A percentile compares a stretch with the other conserved stretches of the same genome.
phyloP scores from a whole-genome alignment of 78 protist species.

The Speleostelium caveatum region DNA sequence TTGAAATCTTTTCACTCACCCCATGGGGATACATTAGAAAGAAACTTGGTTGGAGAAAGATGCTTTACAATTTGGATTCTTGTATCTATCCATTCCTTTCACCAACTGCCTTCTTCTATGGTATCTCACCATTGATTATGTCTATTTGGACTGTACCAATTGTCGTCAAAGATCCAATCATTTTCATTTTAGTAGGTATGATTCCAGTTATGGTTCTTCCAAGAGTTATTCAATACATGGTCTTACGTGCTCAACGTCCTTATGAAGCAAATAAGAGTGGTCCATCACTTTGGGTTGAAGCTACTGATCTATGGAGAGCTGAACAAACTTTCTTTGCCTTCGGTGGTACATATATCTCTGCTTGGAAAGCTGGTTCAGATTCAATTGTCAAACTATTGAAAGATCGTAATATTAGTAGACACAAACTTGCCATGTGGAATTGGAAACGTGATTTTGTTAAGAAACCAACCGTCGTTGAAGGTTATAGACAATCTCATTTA shows the following conservation, averaged over 20 bases:
- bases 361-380: conserved; percentile 73
- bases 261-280: conserved; percentile 75
- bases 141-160: conserved; percentile 76
- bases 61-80: conserved; percentile 72
- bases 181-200: conserved; percentile 75
- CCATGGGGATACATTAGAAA: conserved; percentile 63
- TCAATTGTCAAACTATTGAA: conserved; percentile 61
- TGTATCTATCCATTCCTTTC: conserved; percentile 79
- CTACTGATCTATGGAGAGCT: conserved; percentile 78
- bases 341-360: conserved; percentile 69
- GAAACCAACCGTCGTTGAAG: conserved; percentile 53
- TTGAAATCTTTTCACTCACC: conserved; percentile 72
- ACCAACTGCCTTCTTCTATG: conserved; percentile 79
- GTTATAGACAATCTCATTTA: conserved; percentile 27
- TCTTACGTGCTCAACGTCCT: conserved; percentile 66
- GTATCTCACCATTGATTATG: conserved; percentile 70
- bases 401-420: conserved; percentile 27
- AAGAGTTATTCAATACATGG: conserved; percentile 72
- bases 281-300: conserved; percentile 80
- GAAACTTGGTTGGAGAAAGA: conserved; percentile 77
- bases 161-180: conserved; percentile 80
- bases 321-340: conserved; percentile 82
- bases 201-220: conserved; percentile 76
- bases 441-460: conserved; percentile 75
- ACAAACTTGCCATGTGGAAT: conserved; percentile 74